Evolutionary conservation across 768 basidiomycete species (phyloP), one percentile per base, ranked within the genome.

Genomic region (Chalciporus pseudorubinellus): DNA sequence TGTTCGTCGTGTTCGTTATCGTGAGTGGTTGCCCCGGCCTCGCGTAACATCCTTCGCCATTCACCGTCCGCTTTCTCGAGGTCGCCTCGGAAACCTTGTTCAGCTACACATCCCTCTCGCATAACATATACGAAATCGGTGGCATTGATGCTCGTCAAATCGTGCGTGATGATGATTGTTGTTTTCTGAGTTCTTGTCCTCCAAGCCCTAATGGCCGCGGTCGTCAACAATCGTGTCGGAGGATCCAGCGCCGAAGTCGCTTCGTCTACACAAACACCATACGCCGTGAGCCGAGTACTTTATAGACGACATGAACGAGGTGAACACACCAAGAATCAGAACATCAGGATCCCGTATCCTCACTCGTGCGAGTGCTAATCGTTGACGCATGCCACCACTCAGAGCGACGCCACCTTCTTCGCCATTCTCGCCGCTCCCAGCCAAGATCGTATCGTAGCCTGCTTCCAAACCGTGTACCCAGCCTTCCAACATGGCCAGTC

Each of bases 61-160:
- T 86, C 86, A 24, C 89, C 88, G 3, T 67, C 58, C 4, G 62
- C 70, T 14, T 57, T 66, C 64, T 92, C 89, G 45, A 98, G 78
- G 62, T 95, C 95, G 2, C 68, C 69, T 2, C 93, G 81, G 69
- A 83, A 95, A 1, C 97, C 97, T 60, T 92, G 88, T 65, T 98
- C 92, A 42, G 86, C 86, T 26, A 97, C 82, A 0, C 65, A 59
- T 0, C 95, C 95, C 18, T 83, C 77, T 58, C 84, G 82, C 74
- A 98, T 84, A 3, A 98, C 89, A 65, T 98, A 97, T 12, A 97
- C 91, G 57, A 97, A 98, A 68, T 98, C 95, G 13, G 74, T 67
- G 0, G 71, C 46, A 19, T 71, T 70, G 56, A 99, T 88, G 58
- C 94, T 90, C 1, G 86, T 85, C 16, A 98, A 82, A 59, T 98